A percentile compares a stretch with the other conserved stretches of the same genome.
Conservation (phyloP, 192 early-diverging fungal genomes). For the Backusella psychrophila region DNA sequence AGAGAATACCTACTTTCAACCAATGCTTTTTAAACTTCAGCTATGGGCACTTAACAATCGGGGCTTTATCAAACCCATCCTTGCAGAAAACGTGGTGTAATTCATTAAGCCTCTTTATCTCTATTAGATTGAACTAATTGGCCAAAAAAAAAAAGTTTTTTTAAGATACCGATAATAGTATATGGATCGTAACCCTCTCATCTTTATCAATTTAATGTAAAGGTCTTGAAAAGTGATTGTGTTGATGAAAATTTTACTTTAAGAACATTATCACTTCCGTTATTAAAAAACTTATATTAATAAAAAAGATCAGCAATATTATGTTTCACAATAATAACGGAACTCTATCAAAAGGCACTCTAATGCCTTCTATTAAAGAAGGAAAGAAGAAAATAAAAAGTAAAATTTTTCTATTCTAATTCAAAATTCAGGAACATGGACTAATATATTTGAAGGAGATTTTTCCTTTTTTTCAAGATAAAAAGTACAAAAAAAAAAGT, state of each 20-base stretch:
- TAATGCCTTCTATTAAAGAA: neutral
- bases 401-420: neutral
- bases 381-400: neutral
- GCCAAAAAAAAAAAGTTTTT: neutral
- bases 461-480: neutral
- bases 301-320: neutral
- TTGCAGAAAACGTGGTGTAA: conserved; percentile 4
- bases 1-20: neutral
- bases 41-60: neutral
- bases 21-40: conserved; percentile 3
- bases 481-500: neutral
- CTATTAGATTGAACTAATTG: neutral
- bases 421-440: neutral
- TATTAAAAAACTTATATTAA: neutral
- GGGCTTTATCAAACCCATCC: neutral
- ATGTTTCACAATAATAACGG: neutral
- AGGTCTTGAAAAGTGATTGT: neutral
- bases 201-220: neutral
- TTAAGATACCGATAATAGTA: neutral
- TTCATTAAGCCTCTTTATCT: conserved; percentile 6
- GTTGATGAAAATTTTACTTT: neutral
- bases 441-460: neutral
- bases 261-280: neutral
- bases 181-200: neutral
- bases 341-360: neutral